Percentiles rank a stretch among this genome's conserved stretches.
Evolutionary conservation across 768 basidiomycete species (phyloP).

Genomic region (Clitopilus passeckerianus): DNA sequence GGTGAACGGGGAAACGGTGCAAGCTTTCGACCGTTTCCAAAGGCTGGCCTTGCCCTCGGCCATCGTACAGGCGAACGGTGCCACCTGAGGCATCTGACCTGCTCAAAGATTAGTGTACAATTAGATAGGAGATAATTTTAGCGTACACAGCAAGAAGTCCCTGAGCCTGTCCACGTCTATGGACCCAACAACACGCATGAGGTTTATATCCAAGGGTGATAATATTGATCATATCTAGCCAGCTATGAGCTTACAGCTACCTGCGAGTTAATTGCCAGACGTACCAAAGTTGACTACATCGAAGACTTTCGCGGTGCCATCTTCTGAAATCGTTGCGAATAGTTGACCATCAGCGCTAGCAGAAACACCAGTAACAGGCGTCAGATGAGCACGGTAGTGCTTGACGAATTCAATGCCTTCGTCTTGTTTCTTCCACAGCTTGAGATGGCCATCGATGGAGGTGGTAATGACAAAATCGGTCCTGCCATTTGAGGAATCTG

Average conservation of each 20-base stretch:
- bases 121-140: constrained; percentile 1
- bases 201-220: constrained; percentile 85
- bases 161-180: constrained; percentile 81
- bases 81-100: constrained; percentile 80
- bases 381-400: constrained; percentile 90
- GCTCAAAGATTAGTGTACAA: constrained; percentile 12
- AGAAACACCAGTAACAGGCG: constrained; percentile 72
- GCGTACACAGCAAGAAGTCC: constrained; percentile 83
- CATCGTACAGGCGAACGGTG: constrained; percentile 86
- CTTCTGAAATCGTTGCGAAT: constrained; percentile 89
- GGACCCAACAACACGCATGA: constrained; percentile 93
- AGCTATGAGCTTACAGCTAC: neutral
- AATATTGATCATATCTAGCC: constrained; percentile 96
- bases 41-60: constrained; percentile 76
- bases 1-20: constrained; percentile 85
- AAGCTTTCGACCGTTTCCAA: constrained; percentile 72
- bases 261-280: constrained; percentile 15
- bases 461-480: constrained; percentile 94
- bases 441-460: constrained; percentile 91
- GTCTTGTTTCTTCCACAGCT: constrained; percentile 99
- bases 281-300: constrained; percentile 97
- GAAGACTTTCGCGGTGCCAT: constrained; percentile 91
- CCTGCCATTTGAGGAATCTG: constrained; percentile 32
- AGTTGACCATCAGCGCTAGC: constrained; percentile 89
- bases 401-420: constrained; percentile 97